Conservation (phyloP, 352 stramenopile genomes). For the Phytophthora citricola region DNA sequence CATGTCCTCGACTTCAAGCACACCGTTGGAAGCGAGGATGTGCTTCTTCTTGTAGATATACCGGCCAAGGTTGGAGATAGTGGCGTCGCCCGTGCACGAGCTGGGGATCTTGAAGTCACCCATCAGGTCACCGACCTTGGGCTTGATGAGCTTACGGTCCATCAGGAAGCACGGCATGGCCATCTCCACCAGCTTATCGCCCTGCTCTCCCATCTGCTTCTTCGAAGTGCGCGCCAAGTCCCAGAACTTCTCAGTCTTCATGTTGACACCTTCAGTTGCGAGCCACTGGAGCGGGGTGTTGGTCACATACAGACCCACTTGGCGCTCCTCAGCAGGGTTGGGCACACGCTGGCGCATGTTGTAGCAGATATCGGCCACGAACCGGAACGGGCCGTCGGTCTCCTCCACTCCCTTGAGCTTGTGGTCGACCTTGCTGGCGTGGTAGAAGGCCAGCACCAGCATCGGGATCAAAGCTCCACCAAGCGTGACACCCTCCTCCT, state of each 20-base stretch:
- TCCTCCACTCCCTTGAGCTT: constrained; percentile 29
- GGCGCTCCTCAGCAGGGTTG: constrained; percentile 25
- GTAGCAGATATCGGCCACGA: constrained; percentile 59
- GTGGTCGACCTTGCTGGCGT: constrained; percentile 45
- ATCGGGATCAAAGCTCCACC: constrained; percentile 54
- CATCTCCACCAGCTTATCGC: constrained; percentile 54
- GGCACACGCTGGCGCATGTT: constrained; percentile 53
- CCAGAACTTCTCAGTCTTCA: constrained; percentile 58
- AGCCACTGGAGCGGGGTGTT: constrained; percentile 52
- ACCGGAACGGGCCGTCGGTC: constrained; percentile 31
- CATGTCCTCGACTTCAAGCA: constrained; percentile 48
- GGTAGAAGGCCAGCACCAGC: constrained; percentile 56
- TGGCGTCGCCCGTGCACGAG: constrained; percentile 57
- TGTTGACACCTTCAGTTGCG: constrained; percentile 50
- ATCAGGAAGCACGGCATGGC: constrained; percentile 46
- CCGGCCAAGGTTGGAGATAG: constrained; percentile 44
- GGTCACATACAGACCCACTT: constrained; percentile 62
- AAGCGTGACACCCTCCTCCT: constrained; percentile 49
- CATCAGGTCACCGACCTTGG: constrained; percentile 26
- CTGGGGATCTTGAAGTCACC: constrained; percentile 35
- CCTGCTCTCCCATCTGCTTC: constrained; percentile 27
- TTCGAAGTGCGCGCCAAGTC: constrained; percentile 52
- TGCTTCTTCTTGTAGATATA: constrained; percentile 50
- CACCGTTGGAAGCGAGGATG: constrained; percentile 34
- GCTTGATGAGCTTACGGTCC: constrained; percentile 41